Evolutionary conservation across 2,329 filamentous ascomycete genomes (phyloP).

Genomic region (Sphaerulina populicola): DNA sequence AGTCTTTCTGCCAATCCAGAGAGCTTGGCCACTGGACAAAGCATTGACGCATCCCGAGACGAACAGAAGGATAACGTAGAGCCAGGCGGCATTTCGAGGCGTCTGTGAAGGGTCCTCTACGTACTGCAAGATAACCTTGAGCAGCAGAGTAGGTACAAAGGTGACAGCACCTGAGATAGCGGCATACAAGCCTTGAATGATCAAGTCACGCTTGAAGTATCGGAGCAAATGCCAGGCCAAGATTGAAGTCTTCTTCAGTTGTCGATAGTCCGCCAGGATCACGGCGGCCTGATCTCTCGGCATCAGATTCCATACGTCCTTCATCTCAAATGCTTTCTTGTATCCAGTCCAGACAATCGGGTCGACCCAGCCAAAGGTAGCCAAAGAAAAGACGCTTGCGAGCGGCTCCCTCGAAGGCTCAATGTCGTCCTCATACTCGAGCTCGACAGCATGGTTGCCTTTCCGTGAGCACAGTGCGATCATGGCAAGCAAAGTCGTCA

Average conservation of each 20-base stretch:
- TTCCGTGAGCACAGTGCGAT: conserved; percentile 77
- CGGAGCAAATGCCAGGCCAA: conserved; percentile 72
- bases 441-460: conserved; percentile 78
- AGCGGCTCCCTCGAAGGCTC: conserved; percentile 79
- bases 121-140: conserved; percentile 87
- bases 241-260: conserved; percentile 70
- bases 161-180: conserved; percentile 71
- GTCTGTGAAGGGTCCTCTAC: conserved; percentile 72
- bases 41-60: conserved; percentile 74
- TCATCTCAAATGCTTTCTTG: conserved; percentile 70
- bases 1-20: conserved; percentile 90
- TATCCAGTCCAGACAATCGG: conserved; percentile 82
- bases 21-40: conserved; percentile 70
- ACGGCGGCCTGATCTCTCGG: conserved; percentile 78
- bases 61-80: conserved; percentile 86
- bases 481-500: conserved; percentile 64
- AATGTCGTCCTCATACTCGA: conserved; percentile 84
- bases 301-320: conserved; percentile 84
- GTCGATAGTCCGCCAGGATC: conserved; percentile 74
- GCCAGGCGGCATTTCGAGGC: conserved; percentile 83
- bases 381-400: conserved; percentile 79
- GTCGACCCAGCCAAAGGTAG: conserved; percentile 87
- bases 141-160: conserved; percentile 81
- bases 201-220: conserved; percentile 69
- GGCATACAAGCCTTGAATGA: conserved; percentile 74